phyloP scores from a whole-genome alignment of 2,329 filamentous ascomycete species.

The Cladosporium sphaerospermum region DNA sequence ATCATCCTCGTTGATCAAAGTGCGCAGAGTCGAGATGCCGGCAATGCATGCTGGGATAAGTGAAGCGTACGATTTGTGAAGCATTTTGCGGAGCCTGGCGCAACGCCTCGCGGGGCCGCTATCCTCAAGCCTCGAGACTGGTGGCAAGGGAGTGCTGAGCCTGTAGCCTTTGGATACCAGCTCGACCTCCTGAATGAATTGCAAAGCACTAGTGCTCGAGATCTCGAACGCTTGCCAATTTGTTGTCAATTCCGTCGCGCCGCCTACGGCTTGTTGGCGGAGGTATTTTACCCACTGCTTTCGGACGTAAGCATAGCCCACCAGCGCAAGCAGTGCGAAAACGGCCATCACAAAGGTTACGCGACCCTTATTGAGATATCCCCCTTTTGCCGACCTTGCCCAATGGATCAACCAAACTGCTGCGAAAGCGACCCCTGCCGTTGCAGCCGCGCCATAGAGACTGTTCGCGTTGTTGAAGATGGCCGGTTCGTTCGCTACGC shows the following conservation, averaged over 20 bases:
- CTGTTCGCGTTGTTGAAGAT: conserved; percentile 43
- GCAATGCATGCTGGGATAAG: conserved; percentile 67
- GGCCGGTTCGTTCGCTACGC: conserved; percentile 15
- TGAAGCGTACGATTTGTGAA: conserved; percentile 63
- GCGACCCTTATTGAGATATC: conserved; percentile 52
- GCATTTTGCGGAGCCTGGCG: conserved; percentile 67
- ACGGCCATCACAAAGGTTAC: conserved; percentile 42
- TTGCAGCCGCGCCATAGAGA: conserved; percentile 58
- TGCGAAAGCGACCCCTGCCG: conserved; percentile 56
- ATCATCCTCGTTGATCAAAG: conserved; percentile 70
- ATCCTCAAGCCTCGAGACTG: conserved; percentile 87
- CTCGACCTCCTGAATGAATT: conserved; percentile 90
- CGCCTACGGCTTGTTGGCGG: conserved; percentile 65
- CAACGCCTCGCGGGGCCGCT: conserved; percentile 66
- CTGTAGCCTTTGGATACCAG: conserved; percentile 85
- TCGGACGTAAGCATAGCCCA: conserved; percentile 66
- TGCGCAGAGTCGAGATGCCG: conserved; percentile 61
- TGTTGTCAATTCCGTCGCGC: conserved; percentile 62
- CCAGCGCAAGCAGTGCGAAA: conserved; percentile 47
- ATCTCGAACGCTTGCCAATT: conserved; percentile 77
- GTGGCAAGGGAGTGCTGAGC: conserved; percentile 82
- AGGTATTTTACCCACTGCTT: conserved; percentile 78
- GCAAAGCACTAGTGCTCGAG: conserved; percentile 66
- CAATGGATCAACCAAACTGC: conserved; percentile 66
- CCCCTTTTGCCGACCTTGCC: conserved; percentile 50